A percentile compares a stretch with the other conserved stretches of the same genome.
Conservation (phyloP, 768 basidiomycete genomes). For the Podaxis rugospora region DNA sequence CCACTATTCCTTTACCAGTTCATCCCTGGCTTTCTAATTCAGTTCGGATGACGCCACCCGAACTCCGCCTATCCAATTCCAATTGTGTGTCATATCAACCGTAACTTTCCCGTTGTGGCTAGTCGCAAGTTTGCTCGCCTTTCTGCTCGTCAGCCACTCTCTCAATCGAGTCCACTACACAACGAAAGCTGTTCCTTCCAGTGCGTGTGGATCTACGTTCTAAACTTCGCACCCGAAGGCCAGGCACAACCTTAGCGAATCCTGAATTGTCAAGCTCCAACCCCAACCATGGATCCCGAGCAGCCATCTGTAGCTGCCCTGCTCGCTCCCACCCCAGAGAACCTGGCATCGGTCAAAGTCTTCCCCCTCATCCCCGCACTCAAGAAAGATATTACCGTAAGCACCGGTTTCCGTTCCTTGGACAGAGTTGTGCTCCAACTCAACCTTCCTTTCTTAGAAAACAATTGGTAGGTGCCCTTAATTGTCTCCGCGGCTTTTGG, state of each 20-base stretch:
- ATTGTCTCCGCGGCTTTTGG: slow-evolving; percentile 1
- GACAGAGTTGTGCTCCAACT: slow-evolving; percentile 6
- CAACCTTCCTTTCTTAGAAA: slow-evolving; percentile 29
- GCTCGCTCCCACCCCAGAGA: slow-evolving; percentile 53
- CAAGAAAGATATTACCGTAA: slow-evolving; percentile 64
- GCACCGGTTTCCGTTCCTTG: slow-evolving; percentile 17
- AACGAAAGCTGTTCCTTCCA: too few relatives aligned
- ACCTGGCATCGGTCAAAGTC: slow-evolving; percentile 61
- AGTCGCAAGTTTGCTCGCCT: not conserved
- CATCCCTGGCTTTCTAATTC: not conserved
- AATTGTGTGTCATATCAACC: not conserved
- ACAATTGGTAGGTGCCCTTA: slow-evolving; percentile 34
- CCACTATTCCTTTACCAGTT: not conserved
- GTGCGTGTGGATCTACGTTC: too few relatives aligned
- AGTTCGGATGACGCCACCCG: not conserved
- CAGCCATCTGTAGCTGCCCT: slow-evolving; percentile 27
- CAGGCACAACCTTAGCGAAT: not conserved
- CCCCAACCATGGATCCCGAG: slow-evolving; percentile 37
- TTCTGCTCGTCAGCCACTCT: not conserved
- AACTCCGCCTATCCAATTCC: not conserved
- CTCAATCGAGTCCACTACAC: not conserved
- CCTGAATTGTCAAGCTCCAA: not conserved
- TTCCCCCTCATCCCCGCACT: slow-evolving; percentile 78
- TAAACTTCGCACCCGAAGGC: too few relatives aligned
- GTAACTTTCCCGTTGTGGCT: not conserved